Percentiles rank a stretch among this genome's conserved stretches.
These are phyloP conservation scores for Toxoplasma gondii DNA, from an alignment of 169 alveolate genomes.

Conservation along the genomic window DNA sequence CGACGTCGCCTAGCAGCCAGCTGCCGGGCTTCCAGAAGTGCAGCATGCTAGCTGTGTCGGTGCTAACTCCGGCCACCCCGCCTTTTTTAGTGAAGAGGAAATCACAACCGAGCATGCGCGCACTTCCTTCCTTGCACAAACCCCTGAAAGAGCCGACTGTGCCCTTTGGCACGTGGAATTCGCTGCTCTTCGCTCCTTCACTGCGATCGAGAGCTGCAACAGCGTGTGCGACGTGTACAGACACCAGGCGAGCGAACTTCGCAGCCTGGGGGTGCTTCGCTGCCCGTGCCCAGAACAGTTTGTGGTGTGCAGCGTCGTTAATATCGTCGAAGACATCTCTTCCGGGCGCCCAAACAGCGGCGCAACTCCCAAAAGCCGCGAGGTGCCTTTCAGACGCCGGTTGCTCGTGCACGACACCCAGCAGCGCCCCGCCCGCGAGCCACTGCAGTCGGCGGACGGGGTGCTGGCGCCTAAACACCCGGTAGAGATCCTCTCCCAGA, in stretches of 20 bases:
- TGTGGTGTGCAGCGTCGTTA: slow-evolving; percentile 35
- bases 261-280: slow-evolving; percentile 20
- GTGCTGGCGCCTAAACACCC: not conserved
- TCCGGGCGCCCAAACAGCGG: slow-evolving; percentile 26
- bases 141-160: too few relatives aligned
- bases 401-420: slow-evolving; percentile 16
- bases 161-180: not conserved
- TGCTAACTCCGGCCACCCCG: not conserved
- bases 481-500: slow-evolving; percentile 21
- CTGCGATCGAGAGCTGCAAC: not conserved
- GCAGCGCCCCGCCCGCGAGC: slow-evolving; percentile 17
- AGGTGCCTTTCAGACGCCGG: not conserved
- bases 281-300: slow-evolving; percentile 36
- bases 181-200: slow-evolving; percentile 5
- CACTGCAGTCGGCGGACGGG: slow-evolving; percentile 19
- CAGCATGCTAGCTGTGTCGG: slow-evolving; percentile 30
- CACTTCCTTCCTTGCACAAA: not conserved
- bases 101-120: slow-evolving; percentile 7
- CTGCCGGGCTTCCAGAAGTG: slow-evolving; percentile 42
- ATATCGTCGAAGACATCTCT: not conserved
- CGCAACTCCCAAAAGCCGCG: slow-evolving; percentile 35
- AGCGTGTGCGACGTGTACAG: slow-evolving; percentile 32
- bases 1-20: slow-evolving; percentile 24
- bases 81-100: not conserved
- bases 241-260: not conserved